phyloP scores from a whole-genome alignment of 768 basidiomycete genomes.

The Tephrocybe sp. region DNA sequence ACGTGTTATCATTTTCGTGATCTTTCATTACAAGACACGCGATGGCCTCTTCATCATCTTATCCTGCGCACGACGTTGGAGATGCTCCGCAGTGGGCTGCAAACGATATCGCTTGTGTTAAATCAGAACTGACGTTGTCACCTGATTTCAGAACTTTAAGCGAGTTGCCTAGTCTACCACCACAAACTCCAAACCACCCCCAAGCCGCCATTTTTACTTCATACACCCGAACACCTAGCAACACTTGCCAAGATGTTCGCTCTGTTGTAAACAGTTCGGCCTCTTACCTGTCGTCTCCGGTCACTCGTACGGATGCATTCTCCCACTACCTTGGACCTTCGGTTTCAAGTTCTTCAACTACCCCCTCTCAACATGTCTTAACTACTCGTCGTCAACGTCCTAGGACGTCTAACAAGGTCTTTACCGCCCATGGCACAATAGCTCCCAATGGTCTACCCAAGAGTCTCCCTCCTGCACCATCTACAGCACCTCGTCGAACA shows the following conservation, averaged over 20 bases:
- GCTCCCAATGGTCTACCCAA: conserved; percentile 80
- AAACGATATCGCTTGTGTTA: conserved; percentile 10
- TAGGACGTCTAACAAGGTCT: conserved; percentile 65
- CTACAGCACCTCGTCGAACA: conserved; percentile 50
- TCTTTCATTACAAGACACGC: conserved; percentile 2
- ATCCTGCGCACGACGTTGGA: not conserved
- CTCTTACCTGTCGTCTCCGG: conserved; percentile 36
- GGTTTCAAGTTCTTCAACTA: conserved; percentile 44
- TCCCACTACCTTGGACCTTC: conserved; percentile 46
- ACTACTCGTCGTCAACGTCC: conserved; percentile 54
- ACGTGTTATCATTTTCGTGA: not conserved
- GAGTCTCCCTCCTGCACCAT: conserved; percentile 65
- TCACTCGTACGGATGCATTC: conserved; percentile 37
- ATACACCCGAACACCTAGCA: conserved; percentile 28
- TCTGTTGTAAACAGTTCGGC: conserved; percentile 46
- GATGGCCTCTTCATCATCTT: conserved; percentile 5
- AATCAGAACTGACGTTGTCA: conserved; percentile 50
- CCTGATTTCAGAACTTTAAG: conserved; percentile 52
- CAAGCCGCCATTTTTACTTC: conserved; percentile 51
- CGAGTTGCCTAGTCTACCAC: conserved; percentile 41
- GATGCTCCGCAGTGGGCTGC: conserved; percentile 7
- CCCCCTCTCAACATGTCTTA: conserved; percentile 55
- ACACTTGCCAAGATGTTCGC: conserved; percentile 46
- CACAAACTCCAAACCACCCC: conserved; percentile 24
- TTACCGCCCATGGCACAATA: conserved; percentile 65